A percentile compares a stretch with the other conserved stretches of the same genome.
Evolutionary conservation across 495 filamentous ascomycete species (phyloP).

Genomic region (Polyplosphaeria fusca): DNA sequence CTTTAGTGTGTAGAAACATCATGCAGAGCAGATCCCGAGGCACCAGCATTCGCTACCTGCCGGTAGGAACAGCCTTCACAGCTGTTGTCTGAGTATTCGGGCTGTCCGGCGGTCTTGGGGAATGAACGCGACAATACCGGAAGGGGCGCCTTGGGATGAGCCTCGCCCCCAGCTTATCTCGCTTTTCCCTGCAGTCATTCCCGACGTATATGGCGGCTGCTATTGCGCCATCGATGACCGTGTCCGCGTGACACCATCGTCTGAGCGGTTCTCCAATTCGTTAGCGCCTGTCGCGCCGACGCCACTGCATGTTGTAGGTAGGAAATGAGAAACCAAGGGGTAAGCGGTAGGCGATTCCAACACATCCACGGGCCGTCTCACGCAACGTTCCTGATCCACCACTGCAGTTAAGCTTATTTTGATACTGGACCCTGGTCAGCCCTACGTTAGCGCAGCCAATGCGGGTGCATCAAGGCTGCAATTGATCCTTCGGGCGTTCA

Average conservation of each 20-base stretch:
- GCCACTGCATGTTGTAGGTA: too few relatives aligned
- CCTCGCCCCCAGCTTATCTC: slow-evolving; percentile 24
- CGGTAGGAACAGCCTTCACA: too few relatives aligned
- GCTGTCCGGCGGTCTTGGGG: too few relatives aligned
- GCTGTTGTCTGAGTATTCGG: too few relatives aligned
- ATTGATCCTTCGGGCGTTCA: background rate
- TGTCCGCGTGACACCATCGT: background rate
- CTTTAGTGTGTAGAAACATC: too few relatives aligned
- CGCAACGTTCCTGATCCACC: background rate
- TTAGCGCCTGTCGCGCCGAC: background rate
- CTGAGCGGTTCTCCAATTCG: background rate
- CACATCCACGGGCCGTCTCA: too few relatives aligned
- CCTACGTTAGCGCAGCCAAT: slow-evolving; percentile 1
- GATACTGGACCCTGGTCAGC: slow-evolving; percentile 7
- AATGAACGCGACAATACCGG: background rate
- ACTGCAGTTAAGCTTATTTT: slow-evolving; percentile 7
- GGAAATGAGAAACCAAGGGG: too few relatives aligned
- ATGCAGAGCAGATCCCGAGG: too few relatives aligned
- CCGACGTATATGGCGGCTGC: background rate
- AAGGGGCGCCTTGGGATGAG: slow-evolving; percentile 14
- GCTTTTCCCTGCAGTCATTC: slow-evolving; percentile 5
- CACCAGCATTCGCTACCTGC: too few relatives aligned
- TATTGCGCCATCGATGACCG: slow-evolving; percentile 1
- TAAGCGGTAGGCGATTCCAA: too few relatives aligned
- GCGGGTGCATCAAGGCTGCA: background rate